These are phyloP conservation scores for Fonsecaea pedrosoi DNA, from an alignment of 2,329 filamentous ascomycete genomes.

Conservation along the genomic window DNA sequence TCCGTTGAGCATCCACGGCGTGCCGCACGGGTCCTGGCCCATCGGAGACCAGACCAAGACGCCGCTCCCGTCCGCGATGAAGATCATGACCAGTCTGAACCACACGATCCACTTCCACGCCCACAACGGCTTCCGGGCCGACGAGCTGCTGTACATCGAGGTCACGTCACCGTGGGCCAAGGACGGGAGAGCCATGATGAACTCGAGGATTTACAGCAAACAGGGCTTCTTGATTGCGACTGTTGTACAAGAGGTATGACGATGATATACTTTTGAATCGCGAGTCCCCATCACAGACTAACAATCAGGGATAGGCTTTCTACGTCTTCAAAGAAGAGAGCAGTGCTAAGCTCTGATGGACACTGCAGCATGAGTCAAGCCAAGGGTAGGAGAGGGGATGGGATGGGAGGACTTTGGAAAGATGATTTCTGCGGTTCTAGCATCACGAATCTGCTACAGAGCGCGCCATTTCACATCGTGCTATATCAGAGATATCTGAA, in stretches of 20 bases:
- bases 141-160: slow-evolving; percentile 38
- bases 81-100: slow-evolving; percentile 40
- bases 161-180: slow-evolving; percentile 37
- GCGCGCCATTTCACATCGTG: not conserved
- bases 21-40: slow-evolving; percentile 24
- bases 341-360: slow-evolving; percentile 24
- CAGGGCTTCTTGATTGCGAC: slow-evolving; percentile 36
- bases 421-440: not conserved
- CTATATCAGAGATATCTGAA: not conserved
- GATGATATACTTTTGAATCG: not conserved
- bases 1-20: slow-evolving; percentile 32
- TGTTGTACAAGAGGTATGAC: slow-evolving; percentile 38
- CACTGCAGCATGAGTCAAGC: not conserved
- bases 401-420: not conserved
- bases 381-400: not conserved
- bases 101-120: slow-evolving; percentile 39
- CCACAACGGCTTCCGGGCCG: slow-evolving; percentile 38
- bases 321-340: slow-evolving; percentile 37
- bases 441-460: not conserved
- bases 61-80: slow-evolving; percentile 21
- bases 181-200: slow-evolving; percentile 37
- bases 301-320: slow-evolving; percentile 31
- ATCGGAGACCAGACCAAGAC: slow-evolving; percentile 34
- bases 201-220: slow-evolving; percentile 35
- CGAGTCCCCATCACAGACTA: not conserved